Percentiles rank a stretch among this genome's conserved stretches.
Evolutionary conservation across 148 eudicot species (phyloP).

Genomic region (Camellia sinensis): DNA sequence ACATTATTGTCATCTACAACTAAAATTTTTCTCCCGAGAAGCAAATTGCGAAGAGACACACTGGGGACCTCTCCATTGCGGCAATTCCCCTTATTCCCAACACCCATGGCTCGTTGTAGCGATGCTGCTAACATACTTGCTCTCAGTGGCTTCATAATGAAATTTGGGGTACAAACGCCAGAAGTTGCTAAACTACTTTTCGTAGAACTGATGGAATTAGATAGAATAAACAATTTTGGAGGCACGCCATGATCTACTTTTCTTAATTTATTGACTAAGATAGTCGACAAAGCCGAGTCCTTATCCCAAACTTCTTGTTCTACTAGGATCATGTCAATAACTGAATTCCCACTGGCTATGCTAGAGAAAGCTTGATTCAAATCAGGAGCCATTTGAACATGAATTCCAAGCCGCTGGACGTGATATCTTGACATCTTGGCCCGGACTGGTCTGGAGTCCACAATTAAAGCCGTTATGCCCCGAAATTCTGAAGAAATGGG

Average conservation of each 20-base stretch:
- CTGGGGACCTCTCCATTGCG: slow-evolving; percentile 44
- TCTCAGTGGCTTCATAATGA: slow-evolving; percentile 77
- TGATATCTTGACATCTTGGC: slow-evolving; percentile 78
- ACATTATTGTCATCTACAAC: slow-evolving; percentile 89
- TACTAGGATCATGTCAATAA: slow-evolving; percentile 51
- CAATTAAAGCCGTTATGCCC: slow-evolving; percentile 70
- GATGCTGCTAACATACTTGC: slow-evolving; percentile 85
- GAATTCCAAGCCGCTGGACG: slow-evolving; percentile 72
- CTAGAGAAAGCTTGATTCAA: slow-evolving; percentile 38
- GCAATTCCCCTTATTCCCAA: slow-evolving; percentile 51
- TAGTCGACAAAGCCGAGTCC: slow-evolving; percentile 33
- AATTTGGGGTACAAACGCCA: slow-evolving; percentile 37
- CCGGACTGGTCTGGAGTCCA: slow-evolving; percentile 70
- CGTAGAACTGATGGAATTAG: slow-evolving; percentile 40
- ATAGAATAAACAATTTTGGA: slow-evolving; percentile 61
- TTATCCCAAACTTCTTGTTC: slow-evolving; percentile 82
- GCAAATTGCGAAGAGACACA: slow-evolving; percentile 53
- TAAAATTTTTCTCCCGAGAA: slow-evolving; percentile 72
- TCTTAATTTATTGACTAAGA: slow-evolving; percentile 35
- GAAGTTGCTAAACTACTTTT: slow-evolving; percentile 23
- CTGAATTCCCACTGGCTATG: slow-evolving; percentile 29
- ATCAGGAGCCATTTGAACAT: slow-evolving; percentile 53
- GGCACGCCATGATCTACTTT: slow-evolving; percentile 21
- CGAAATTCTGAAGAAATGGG: slow-evolving; percentile 49
- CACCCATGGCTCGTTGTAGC: slow-evolving; percentile 78